Evolutionary conservation across 495 filamentous ascomycete genomes (phyloP), one percentile per base, ranked within the genome.

Genomic region (Cercophora samala): DNA sequence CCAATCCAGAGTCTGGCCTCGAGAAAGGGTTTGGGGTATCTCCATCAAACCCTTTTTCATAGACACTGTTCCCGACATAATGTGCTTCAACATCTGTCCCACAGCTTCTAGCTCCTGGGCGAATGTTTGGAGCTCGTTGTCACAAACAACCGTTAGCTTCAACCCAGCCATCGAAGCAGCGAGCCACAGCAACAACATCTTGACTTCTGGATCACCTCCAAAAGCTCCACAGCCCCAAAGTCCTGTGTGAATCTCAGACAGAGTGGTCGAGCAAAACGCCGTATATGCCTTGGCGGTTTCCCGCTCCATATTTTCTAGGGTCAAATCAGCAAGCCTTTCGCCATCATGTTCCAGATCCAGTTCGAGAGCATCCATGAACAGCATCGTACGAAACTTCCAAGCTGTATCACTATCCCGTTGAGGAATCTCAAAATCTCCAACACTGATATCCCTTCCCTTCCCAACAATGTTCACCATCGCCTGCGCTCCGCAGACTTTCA

Each of bases 281-380:
- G 68, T 66, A 19, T 64, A 60, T 0, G 73, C 71, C 56, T 72
- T 74, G 18, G 64, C 58, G 1, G 69, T 54, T 55, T 75, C 71
- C 24, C 72, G 65, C 1, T 42, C 64, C 17, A 72, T 52, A 46
- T 71, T 68, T 17, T 60, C 51, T 21, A 66, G 67, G 1, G 52
- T 51, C 8, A 74, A 42, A 54, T 74, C 74, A 5, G 68, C 71
- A 26, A 71, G 54, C 24, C 21, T 4, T 9, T n/a, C n/a, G n/a
- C 46, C 66, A n/a, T 23, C 56, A 18, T 68, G 62, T 18, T 62
- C 60, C 46, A 64, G 26, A 37, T 76, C 74, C 22, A 75, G 55
- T 61, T 76, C 74, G 8, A 74, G 63, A 1, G 73, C 73, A 52
- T 75, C 73, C 73, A 76, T 75, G 64, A 74, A 69, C 64, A 76